phyloP scores from a whole-genome alignment of 495 filamentous ascomycete genomes.

The Aspergillus haitiensis region DNA sequence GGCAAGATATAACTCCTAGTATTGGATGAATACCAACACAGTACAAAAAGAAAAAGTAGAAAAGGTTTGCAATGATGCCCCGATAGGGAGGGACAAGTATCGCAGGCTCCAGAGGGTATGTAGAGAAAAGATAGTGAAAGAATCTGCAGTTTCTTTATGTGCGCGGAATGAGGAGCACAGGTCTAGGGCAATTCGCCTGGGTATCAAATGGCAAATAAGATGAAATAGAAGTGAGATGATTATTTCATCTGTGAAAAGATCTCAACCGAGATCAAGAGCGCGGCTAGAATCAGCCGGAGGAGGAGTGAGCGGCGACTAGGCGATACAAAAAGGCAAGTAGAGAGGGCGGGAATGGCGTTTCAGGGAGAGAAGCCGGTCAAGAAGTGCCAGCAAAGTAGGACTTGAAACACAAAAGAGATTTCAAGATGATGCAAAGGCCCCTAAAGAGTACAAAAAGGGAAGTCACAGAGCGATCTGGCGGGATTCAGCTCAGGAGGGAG shows the following conservation, averaged over 20 bases:
- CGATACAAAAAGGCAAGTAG: constrained; percentile 32
- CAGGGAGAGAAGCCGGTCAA: constrained; percentile 25
- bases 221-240: constrained; percentile 13
- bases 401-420: constrained; percentile 18
- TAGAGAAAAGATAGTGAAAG: constrained; percentile 12
- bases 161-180: constrained; percentile 5
- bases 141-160: constrained; percentile 21
- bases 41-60: not conserved
- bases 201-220: constrained; percentile 17
- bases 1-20: not conserved
- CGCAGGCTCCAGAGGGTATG: constrained; percentile 18
- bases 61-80: constrained; percentile 15
- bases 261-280: constrained; percentile 27
- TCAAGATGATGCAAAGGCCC: constrained; percentile 13
- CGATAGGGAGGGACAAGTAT: constrained; percentile 14
- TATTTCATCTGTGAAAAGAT: constrained; percentile 19
- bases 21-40: constrained; percentile 4
- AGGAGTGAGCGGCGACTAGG: constrained; percentile 37
- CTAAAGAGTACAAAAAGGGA: constrained; percentile 24
- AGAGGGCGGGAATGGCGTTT: constrained; percentile 32
- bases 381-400: constrained; percentile 19
- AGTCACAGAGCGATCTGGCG: constrained; percentile 31
- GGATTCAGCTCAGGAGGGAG: constrained; percentile 30
- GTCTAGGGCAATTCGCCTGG: not conserved
- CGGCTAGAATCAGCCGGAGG: constrained; percentile 27